phyloP scores from a whole-genome alignment of 306 rosid species.

The Sophora flavescens region DNA sequence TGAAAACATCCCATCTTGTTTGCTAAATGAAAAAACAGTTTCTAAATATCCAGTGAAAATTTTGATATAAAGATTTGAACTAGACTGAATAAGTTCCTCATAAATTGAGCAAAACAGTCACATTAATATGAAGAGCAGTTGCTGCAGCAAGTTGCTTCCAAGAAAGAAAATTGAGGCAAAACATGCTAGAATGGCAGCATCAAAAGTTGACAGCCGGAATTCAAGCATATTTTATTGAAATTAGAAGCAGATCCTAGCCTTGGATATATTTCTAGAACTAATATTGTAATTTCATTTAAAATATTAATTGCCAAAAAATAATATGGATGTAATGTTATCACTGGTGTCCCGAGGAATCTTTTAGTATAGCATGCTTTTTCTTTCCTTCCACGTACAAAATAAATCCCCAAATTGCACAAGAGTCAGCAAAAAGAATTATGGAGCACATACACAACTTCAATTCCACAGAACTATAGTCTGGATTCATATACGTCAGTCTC shows the following conservation, averaged over 20 bases:
- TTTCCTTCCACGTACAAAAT: slow-evolving; percentile 6
- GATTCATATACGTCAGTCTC: background rate
- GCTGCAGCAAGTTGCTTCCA: slow-evolving; percentile 13
- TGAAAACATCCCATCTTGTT: background rate
- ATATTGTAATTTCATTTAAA: background rate
- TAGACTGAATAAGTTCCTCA: background rate
- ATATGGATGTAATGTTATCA: background rate
- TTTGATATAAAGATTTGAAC: background rate
- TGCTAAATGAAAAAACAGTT: slow-evolving; percentile 14
- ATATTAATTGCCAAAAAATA: slow-evolving; percentile 11
- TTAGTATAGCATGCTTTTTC: background rate
- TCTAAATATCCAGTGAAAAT: background rate
- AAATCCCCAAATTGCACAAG: slow-evolving; percentile 17
- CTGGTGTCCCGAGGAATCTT: background rate
- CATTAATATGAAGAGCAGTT: background rate
- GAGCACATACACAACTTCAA: slow-evolving; percentile 16
- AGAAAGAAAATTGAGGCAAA: background rate
- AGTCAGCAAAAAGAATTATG: background rate
- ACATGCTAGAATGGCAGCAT: background rate
- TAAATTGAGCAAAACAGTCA: background rate
- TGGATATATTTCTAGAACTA: background rate
- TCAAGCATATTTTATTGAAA: slow-evolving; percentile 9
- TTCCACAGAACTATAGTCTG: background rate
- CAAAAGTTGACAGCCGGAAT: background rate
- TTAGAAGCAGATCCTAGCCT: slow-evolving; percentile 3